Percentiles rank a stretch among this genome's conserved stretches.
Conservation (phyloP, 2,329 filamentous ascomycete genomes). For the Colletotrichum nymphaeae region DNA sequence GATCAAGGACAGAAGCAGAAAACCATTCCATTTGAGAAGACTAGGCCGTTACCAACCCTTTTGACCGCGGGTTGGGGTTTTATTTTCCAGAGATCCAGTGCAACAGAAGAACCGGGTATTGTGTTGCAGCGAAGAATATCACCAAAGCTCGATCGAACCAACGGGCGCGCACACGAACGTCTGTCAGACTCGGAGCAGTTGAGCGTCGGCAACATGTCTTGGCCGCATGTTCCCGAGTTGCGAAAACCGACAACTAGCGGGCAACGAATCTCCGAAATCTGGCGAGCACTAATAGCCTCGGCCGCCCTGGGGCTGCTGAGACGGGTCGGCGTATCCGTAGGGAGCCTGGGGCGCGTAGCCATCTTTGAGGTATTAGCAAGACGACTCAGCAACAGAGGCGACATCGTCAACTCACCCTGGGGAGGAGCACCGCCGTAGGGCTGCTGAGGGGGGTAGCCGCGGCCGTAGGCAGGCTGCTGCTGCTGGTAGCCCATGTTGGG, state of each 20-base stretch:
- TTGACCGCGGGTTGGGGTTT: slow-evolving; percentile 34
- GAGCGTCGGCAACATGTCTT: slow-evolving; percentile 33
- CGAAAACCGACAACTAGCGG: slow-evolving; percentile 29
- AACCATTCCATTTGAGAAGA: slow-evolving; percentile 35
- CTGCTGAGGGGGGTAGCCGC: slow-evolving; percentile 55
- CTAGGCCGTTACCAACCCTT: slow-evolving; percentile 35
- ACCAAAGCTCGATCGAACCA: slow-evolving; percentile 39
- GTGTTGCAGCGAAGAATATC: slow-evolving; percentile 38
- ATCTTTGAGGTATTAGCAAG: slow-evolving; percentile 10
- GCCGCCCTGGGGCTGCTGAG: slow-evolving; percentile 48
- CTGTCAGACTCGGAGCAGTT: slow-evolving; percentile 36
- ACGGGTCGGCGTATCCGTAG: slow-evolving; percentile 62
- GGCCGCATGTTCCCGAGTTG: slow-evolving; percentile 30
- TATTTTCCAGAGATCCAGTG: slow-evolving; percentile 37
- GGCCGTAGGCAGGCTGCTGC: slow-evolving; percentile 52
- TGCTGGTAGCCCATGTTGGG: slow-evolving; percentile 48
- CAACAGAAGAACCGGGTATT: slow-evolving; percentile 39
- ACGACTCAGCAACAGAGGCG: background rate
- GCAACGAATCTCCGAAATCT: slow-evolving; percentile 37
- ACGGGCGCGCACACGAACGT: slow-evolving; percentile 37
- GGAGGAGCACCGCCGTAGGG: slow-evolving; percentile 48
- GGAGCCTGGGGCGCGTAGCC: slow-evolving; percentile 28
- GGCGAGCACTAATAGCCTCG: slow-evolving; percentile 53
- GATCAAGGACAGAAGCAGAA: slow-evolving; percentile 35
- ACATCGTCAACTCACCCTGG: slow-evolving; percentile 49